Evolutionary conservation across 148 eudicot genomes (phyloP).

Genomic region (Vaccinium corymbosum): DNA sequence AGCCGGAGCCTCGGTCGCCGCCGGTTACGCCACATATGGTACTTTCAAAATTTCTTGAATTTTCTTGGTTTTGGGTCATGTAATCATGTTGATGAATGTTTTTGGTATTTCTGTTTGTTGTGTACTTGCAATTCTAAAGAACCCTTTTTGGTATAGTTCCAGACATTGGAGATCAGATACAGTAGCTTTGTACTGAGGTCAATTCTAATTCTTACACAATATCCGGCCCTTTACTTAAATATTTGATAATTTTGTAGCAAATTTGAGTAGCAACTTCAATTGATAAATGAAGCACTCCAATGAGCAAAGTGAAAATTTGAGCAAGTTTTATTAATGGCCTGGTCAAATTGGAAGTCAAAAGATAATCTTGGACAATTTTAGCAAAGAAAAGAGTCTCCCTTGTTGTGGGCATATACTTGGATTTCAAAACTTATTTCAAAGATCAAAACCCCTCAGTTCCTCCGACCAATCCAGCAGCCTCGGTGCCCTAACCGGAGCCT

Average conservation of each 20-base stretch:
- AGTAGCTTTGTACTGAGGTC: neutral
- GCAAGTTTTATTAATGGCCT: too few species aligned
- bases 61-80: neutral
- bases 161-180: neutral
- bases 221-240: neutral
- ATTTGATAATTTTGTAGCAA: too few species aligned
- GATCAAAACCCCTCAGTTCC: neutral
- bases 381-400: too few species aligned
- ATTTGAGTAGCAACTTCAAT: neutral
- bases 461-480: conserved; percentile 1
- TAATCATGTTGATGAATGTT: neutral
- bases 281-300: neutral
- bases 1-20: conserved; percentile 8
- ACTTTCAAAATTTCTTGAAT: neutral
- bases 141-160: neutral
- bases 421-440: neutral
- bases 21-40: conserved; percentile 14
- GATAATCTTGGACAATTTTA: too few species aligned
- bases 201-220: neutral
- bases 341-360: too few species aligned
- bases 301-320: neutral
- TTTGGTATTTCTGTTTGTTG: too few species aligned
- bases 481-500: conserved; percentile 8
- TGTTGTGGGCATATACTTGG: too few species aligned
- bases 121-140: neutral